Conservation (phyloP, 1,284 basidiomycete species). For the Pyrrhoderma lamaoense region DNA sequence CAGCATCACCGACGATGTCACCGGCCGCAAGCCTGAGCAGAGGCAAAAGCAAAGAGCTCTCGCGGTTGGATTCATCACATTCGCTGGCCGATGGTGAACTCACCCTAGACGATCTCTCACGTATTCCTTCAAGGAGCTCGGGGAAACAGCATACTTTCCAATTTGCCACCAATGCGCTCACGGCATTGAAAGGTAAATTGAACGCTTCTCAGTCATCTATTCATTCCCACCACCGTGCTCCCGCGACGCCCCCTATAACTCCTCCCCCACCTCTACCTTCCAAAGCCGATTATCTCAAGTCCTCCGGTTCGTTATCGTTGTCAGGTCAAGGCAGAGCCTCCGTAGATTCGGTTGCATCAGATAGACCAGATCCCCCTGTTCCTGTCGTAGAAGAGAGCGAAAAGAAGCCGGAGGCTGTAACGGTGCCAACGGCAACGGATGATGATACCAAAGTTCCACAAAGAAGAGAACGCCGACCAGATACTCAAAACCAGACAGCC, state of each 20-base stretch:
- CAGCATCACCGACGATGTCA: background rate
- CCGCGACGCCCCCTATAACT: conserved; percentile 1
- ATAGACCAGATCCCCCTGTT: background rate
- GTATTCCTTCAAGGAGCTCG: conserved; percentile 12
- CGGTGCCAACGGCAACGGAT: conserved; percentile 6
- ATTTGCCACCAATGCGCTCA: conserved; percentile 15
- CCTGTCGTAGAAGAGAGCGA: background rate
- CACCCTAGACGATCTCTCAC: conserved; percentile 1
- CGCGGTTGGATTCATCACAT: conserved; percentile 1
- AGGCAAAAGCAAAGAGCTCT: conserved; percentile 6
- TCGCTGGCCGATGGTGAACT: conserved; percentile 9
- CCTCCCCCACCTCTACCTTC: conserved; percentile 15
- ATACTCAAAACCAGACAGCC: conserved; percentile 7
- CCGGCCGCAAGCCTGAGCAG: conserved; percentile 7
- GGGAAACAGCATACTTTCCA: conserved; percentile 15
- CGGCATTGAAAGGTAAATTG: conserved; percentile 14
- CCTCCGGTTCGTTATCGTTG: conserved; percentile 1
- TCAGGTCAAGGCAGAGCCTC: conserved; percentile 1
- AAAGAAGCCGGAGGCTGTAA: background rate
- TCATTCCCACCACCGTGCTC: conserved; percentile 6
- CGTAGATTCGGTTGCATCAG: conserved; percentile 4
- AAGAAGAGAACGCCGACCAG: conserved; percentile 12
- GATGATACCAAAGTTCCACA: conserved; percentile 14
- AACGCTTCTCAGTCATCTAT: conserved; percentile 15
- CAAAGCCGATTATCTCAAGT: conserved; percentile 12